These are phyloP conservation scores for Citrullus amarus DNA, from an alignment of 306 rosid genomes.

Conservation along the genomic window DNA sequence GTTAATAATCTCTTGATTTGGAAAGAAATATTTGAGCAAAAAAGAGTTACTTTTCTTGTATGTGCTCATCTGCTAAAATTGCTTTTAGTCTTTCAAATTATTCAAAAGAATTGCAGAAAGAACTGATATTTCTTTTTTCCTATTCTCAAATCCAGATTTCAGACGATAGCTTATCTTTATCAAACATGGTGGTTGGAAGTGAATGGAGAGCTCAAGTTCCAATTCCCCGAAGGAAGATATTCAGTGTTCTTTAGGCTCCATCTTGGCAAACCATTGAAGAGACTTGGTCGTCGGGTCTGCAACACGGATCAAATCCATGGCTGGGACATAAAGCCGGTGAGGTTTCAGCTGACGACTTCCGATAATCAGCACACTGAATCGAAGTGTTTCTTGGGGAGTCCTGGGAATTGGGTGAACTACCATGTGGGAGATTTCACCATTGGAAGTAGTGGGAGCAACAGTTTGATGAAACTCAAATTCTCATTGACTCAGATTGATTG, in stretches of 20 bases:
- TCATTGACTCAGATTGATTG: conserved; percentile 78
- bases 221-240: conserved; percentile 58
- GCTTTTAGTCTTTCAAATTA: neutral
- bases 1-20: neutral
- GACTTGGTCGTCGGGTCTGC: conserved; percentile 60
- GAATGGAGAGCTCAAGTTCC: conserved; percentile 67
- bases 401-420: conserved; percentile 61
- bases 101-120: neutral
- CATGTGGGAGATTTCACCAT: conserved; percentile 63
- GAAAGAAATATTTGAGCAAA: neutral
- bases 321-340: conserved; percentile 71
- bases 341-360: conserved; percentile 53
- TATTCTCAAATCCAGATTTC: conserved; percentile 38
- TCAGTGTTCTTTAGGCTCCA: conserved; percentile 60
- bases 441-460: conserved; percentile 22
- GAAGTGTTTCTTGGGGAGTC: conserved; percentile 45
- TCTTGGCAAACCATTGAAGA: conserved; percentile 58
- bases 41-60: neutral
- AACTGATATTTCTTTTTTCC: neutral
- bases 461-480: conserved; percentile 49
- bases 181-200: conserved; percentile 96
- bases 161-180: conserved; percentile 76
- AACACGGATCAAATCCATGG: conserved; percentile 62
- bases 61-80: neutral
- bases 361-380: conserved; percentile 51